Percentiles rank a stretch among this genome's conserved stretches.
Evolutionary conservation across 2,329 filamentous ascomycete species (phyloP).

Genomic region (Thielaviopsis punctulata): DNA sequence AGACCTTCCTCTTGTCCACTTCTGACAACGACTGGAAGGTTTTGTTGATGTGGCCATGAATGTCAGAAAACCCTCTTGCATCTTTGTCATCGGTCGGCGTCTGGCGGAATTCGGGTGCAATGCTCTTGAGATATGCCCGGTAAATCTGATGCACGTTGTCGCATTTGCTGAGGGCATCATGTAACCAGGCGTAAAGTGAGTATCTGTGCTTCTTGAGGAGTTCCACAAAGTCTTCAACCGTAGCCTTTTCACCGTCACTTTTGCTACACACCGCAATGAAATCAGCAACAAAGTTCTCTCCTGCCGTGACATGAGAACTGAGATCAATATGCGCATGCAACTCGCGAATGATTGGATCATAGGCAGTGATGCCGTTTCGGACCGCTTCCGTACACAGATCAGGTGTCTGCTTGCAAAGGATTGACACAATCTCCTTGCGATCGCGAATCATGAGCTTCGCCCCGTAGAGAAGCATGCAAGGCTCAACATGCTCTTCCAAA

Average conservation of each 20-base stretch:
- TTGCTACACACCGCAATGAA: slow-evolving; percentile 32
- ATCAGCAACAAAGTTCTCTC: slow-evolving; percentile 52
- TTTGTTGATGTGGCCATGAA: slow-evolving; percentile 3
- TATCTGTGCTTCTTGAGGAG: slow-evolving; percentile 47
- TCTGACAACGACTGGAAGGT: not conserved
- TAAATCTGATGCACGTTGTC: slow-evolving; percentile 5
- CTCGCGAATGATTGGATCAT: slow-evolving; percentile 56
- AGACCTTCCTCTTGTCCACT: not conserved
- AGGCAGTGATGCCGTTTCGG: slow-evolving; percentile 46
- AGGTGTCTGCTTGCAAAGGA: slow-evolving; percentile 50
- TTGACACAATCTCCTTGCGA: slow-evolving; percentile 49
- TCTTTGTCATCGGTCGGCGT: not conserved
- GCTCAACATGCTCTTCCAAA: slow-evolving; percentile 7
- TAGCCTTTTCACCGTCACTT: slow-evolving; percentile 27
- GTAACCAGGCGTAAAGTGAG: slow-evolving; percentile 51
- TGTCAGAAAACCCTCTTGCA: not conserved
- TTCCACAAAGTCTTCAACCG: slow-evolving; percentile 54
- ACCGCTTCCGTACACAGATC: slow-evolving; percentile 56
- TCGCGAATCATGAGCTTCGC: slow-evolving; percentile 56
- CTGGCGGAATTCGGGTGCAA: slow-evolving; percentile 7
- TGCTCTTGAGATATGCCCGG: slow-evolving; percentile 6
- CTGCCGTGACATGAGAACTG: slow-evolving; percentile 47
- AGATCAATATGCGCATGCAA: slow-evolving; percentile 58
- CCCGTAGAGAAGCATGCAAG: slow-evolving; percentile 31
- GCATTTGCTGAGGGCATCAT: slow-evolving; percentile 31